These are phyloP conservation scores for Cyanidium caldarium DNA, from an alignment of 23 red algal species.

Conservation along the genomic window DNA sequence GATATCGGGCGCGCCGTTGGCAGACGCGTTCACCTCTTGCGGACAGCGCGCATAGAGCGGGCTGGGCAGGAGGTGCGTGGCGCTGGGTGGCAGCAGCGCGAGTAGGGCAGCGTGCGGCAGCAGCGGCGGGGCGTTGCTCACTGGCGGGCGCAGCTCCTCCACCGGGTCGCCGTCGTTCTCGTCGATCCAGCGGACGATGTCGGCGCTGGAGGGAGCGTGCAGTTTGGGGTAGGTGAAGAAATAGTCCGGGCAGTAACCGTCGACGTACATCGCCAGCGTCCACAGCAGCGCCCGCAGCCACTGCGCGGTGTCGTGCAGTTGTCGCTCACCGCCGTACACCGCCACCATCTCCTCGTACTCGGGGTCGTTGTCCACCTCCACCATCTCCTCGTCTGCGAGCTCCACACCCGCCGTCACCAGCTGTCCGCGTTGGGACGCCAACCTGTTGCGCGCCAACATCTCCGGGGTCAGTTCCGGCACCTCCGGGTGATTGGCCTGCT, in stretches of 20 bases:
- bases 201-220: constrained; percentile 22
- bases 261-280: constrained; percentile 67
- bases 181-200: constrained; percentile 27
- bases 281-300: constrained; percentile 44
- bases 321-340: not conserved
- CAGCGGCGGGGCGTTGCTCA: constrained; percentile 26
- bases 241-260: constrained; percentile 49
- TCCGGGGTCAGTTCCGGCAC: not conserved
- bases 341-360: not conserved
- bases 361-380: not conserved
- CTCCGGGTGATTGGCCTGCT: not conserved
- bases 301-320: constrained; percentile 30
- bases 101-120: constrained; percentile 28
- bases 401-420: not conserved
- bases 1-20: too few relatives aligned
- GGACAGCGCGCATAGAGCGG: constrained; percentile 11
- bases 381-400: not conserved
- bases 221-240: constrained; percentile 34
- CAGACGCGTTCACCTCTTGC: too few relatives aligned
- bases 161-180: constrained; percentile 36
- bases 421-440: not conserved
- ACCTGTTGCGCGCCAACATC: not conserved
- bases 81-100: constrained; percentile 37
- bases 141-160: constrained; percentile 11
- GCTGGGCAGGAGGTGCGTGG: constrained; percentile 32